These are phyloP conservation scores for Anthracocystis walkeri DNA, from an alignment of 1,284 basidiomycete species.

Conservation along the genomic window DNA sequence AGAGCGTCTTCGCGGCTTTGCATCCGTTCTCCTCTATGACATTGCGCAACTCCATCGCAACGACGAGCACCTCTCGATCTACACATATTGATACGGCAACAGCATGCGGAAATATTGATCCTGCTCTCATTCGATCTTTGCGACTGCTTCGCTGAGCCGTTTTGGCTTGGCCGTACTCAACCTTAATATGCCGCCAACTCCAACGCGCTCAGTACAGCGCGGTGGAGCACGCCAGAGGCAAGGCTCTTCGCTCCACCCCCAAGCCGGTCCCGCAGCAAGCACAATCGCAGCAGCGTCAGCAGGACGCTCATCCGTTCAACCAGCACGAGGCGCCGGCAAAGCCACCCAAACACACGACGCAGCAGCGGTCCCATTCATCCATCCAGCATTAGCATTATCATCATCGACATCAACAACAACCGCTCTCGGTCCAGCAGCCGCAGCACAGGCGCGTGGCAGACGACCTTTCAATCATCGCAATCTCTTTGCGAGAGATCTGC, in stretches of 20 bases:
- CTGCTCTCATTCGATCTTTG: not conserved
- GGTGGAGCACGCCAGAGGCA: constrained; percentile 42
- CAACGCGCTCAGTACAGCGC: constrained; percentile 30
- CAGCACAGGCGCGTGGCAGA: constrained; percentile 37
- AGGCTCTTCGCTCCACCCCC: constrained; percentile 39
- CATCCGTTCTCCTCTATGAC: constrained; percentile 1
- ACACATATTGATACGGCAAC: not conserved
- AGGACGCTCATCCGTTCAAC: constrained; percentile 13
- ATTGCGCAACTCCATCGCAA: not conserved
- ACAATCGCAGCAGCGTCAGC: constrained; percentile 9
- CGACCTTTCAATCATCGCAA: constrained; percentile 61
- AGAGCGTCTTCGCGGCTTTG: constrained; percentile 8
- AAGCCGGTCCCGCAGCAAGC: constrained; percentile 10
- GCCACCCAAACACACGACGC: constrained; percentile 20
- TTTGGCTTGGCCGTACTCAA: constrained; percentile 7
- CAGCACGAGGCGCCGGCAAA: constrained; percentile 23
- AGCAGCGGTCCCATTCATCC: constrained; percentile 37
- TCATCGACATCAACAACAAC: constrained; percentile 21
- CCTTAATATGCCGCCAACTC: constrained; percentile 34
- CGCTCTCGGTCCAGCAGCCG: constrained; percentile 18
- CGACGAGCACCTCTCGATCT: not conserved
- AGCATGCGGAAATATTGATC: constrained; percentile 8
- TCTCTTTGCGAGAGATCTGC: constrained; percentile 71
- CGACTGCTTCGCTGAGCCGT: constrained; percentile 3
- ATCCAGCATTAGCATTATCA: constrained; percentile 42